phyloP scores from a whole-genome alignment of 768 basidiomycete genomes.

The Lactarius trivialis region DNA sequence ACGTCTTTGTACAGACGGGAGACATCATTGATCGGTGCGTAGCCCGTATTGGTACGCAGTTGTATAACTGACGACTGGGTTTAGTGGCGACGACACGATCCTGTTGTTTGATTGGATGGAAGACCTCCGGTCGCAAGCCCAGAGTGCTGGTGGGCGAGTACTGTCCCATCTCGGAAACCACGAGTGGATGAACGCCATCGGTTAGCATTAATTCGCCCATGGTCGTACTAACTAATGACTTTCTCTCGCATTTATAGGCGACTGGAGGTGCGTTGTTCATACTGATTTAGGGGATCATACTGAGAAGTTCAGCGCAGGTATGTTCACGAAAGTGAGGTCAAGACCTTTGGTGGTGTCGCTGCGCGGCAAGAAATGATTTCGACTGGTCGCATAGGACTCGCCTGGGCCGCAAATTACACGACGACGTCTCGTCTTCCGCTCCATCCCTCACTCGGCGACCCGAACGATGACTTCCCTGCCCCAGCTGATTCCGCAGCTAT shows the following conservation, averaged over 20 bases:
- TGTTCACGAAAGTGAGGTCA: conserved; percentile 74
- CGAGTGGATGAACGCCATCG: conserved; percentile 90
- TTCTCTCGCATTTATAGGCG: conserved; percentile 41
- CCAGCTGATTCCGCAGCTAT: conserved; percentile 36
- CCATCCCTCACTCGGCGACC: conserved; percentile 60
- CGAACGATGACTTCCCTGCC: conserved; percentile 46
- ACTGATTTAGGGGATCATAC: background rate
- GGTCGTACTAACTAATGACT: background rate
- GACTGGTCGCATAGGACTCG: conserved; percentile 67
- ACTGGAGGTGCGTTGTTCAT: conserved; percentile 61
- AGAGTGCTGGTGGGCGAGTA: conserved; percentile 59
- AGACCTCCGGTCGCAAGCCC: conserved; percentile 67
- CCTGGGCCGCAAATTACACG: conserved; percentile 85
- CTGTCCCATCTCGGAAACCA: conserved; percentile 88
- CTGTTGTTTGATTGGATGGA: conserved; percentile 83
- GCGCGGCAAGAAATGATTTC: conserved; percentile 69
- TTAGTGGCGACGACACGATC: conserved; percentile 86
- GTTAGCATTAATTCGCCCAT: conserved; percentile 31
- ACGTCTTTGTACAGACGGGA: conserved; percentile 90
- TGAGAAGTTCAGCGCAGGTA: conserved; percentile 45
- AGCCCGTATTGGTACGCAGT: background rate
- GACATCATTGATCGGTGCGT: conserved; percentile 88
- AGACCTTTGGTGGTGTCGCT: conserved; percentile 69
- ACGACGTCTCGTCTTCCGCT: conserved; percentile 76
- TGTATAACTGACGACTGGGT: background rate